A percentile compares a stretch with the other conserved stretches of the same genome.
phyloP scores from a whole-genome alignment of 495 filamentous ascomycete species.

The Letharia columbiana region DNA sequence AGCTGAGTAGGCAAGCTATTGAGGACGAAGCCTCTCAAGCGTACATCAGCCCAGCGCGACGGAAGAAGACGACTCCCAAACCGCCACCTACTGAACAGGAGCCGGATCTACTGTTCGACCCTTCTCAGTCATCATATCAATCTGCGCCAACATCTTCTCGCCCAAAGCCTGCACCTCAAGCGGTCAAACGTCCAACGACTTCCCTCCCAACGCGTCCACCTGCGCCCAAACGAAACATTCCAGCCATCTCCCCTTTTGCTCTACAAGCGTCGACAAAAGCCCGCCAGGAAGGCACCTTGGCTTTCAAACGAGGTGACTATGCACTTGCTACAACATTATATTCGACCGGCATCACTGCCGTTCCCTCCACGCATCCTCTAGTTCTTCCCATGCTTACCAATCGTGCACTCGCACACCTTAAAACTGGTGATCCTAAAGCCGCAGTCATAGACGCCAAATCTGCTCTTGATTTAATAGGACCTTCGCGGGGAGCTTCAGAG shows the following conservation, averaged over 20 bases:
- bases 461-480: conserved; percentile 72
- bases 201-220: conserved; percentile 34
- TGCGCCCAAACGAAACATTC: conserved; percentile 55
- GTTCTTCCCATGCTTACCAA: conserved; percentile 83
- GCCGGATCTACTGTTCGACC: conserved; percentile 50
- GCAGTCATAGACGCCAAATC: conserved; percentile 75
- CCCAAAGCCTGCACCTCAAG: conserved; percentile 29
- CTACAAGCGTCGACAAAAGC: conserved; percentile 65
- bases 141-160: conserved; percentile 37
- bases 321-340: conserved; percentile 75
- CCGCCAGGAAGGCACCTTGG: conserved; percentile 67
- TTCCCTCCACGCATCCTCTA: conserved; percentile 77
- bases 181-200: conserved; percentile 31
- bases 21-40: conserved; percentile 79
- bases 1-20: conserved; percentile 58
- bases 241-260: conserved; percentile 55
- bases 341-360: conserved; percentile 58
- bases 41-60: conserved; percentile 82
- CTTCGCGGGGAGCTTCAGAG: conserved; percentile 67
- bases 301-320: conserved; percentile 93
- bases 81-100: conserved; percentile 37
- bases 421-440: conserved; percentile 80
- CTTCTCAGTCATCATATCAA: conserved; percentile 33
- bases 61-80: conserved; percentile 54
- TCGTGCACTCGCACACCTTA: conserved; percentile 79